phyloP scores from a whole-genome alignment of 2,329 filamentous ascomycete genomes.

The Hypoxylon sp. region DNA sequence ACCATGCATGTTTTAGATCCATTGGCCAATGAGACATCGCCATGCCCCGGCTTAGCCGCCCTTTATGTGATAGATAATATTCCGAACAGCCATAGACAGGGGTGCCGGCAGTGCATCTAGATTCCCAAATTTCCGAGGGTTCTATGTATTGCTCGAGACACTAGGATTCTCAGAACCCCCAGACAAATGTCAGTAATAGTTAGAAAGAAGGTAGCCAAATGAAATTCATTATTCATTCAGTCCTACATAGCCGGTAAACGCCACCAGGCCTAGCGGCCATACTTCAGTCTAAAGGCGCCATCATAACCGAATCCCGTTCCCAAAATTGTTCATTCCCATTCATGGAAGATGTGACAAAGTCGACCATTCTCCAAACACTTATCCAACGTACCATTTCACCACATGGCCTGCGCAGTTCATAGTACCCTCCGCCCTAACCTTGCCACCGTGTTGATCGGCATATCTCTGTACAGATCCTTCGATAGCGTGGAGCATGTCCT shows the following conservation, averaged over 20 bases:
- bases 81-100: conserved; percentile 4
- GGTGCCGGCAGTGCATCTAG: conserved; percentile 2
- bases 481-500: conserved; percentile 47
- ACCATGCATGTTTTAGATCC: conserved; percentile 16
- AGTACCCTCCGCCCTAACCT: conserved; percentile 46
- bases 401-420: conserved; percentile 42
- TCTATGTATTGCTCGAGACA: background rate
- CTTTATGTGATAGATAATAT: conserved; percentile 14
- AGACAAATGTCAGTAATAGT: background rate
- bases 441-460: conserved; percentile 38
- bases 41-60: conserved; percentile 25
- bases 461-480: conserved; percentile 42
- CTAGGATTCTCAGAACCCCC: background rate
- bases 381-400: conserved; percentile 46
- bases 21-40: conserved; percentile 14
- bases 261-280: conserved; percentile 21
- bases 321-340: background rate
- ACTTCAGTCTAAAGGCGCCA: conserved; percentile 1
- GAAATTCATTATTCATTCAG: background rate
- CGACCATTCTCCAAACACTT: conserved; percentile 3
- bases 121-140: background rate
- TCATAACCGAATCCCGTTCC: background rate
- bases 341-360: background rate
- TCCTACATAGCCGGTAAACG: background rate
- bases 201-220: background rate